A percentile compares a stretch with the other conserved stretches of the same genome.
phyloP scores from a whole-genome alignment of 352 stramenopile species.

The Peronospora destructor region DNA sequence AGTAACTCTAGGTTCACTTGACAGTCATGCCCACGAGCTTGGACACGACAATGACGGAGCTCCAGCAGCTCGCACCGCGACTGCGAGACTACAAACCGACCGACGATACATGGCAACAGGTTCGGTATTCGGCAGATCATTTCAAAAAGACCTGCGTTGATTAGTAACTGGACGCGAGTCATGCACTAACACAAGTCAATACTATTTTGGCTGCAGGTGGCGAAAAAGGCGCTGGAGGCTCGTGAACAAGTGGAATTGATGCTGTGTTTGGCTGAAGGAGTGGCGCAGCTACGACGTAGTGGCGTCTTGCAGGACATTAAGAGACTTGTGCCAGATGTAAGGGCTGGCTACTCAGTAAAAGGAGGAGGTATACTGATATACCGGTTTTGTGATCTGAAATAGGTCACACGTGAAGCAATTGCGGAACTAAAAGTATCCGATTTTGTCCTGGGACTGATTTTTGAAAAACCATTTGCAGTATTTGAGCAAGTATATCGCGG shows the following conservation, averaged over 20 bases:
- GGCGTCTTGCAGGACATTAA: constrained; percentile 53
- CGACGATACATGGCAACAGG: constrained; percentile 54
- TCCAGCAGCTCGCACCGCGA: constrained; percentile 48
- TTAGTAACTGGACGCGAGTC: not conserved
- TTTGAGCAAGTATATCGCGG: constrained; percentile 63
- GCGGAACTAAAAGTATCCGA: constrained; percentile 66
- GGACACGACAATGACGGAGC: constrained; percentile 32
- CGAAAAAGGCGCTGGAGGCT: constrained; percentile 38
- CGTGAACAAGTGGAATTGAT: constrained; percentile 48
- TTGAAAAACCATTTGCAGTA: constrained; percentile 55
- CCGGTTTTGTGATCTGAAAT: not conserved
- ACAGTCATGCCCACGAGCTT: constrained; percentile 28
- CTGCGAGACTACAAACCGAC: constrained; percentile 53
- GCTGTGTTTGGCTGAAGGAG: constrained; percentile 44
- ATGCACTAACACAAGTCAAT: not conserved
- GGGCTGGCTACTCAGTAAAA: not conserved
- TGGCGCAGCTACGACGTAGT: constrained; percentile 51
- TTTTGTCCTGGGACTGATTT: constrained; percentile 77
- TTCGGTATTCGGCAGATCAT: constrained; percentile 13
- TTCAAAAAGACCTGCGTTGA: not conserved
- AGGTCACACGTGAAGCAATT: constrained; percentile 64
- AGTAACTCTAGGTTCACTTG: not conserved
- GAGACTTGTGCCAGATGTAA: constrained; percentile 54
- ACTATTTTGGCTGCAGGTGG: constrained; percentile 29
- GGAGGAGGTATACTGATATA: not conserved